Base-by-base conservation (phyloP, 2,329 filamentous ascomycete genomes). In the Pezicula carpinea region DNA sequence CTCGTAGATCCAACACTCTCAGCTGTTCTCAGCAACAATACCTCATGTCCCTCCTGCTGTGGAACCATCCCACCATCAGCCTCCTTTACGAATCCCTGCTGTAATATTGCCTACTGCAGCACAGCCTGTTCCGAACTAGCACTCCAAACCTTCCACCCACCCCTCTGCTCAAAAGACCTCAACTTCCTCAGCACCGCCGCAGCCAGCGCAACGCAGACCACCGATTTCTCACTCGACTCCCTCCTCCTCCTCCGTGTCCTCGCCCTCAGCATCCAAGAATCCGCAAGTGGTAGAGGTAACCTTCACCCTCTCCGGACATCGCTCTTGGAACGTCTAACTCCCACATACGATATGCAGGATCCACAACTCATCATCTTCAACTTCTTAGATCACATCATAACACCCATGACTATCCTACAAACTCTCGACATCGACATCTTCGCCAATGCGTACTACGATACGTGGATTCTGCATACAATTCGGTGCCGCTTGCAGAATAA, bases 401-500 rank as follows among this genome's bases (percentile, higher is more conserved):
- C 44, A 3, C 63, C 62, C 0, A 52, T 63, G n/a, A 48, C 39
- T 1, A 62, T 63, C 22, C 59, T 65, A 6, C 43, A 54, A 15
- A 57, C 58, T 6, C 53, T 66, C 26, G 56, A 52, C 18, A 46
- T 66, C 44, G 55, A 65, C 23, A 49, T 62, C 8, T 62, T 60
- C 44, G 49, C 57, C 13, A 53, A 60, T 23, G 39, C 47, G 1
- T 38, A 55, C 18, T 64, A 63, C 39, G 59, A 63, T 34, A 61
- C 60, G 3, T 61, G 59, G 52, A 53, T 61, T 18, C 43, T 66
- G 13, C 63, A 66, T 26, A 59, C 59, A 2, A 59, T 64, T 5
- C 58, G 59, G 51, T 61, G 56, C 36, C 57, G 61, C 1, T 35
- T 64, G 6, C 61, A 64, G 26, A 66, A 65, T 45, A 66, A 66